Conservation (phyloP, 768 basidiomycete genomes). For the Agrocybe pediades region DNA sequence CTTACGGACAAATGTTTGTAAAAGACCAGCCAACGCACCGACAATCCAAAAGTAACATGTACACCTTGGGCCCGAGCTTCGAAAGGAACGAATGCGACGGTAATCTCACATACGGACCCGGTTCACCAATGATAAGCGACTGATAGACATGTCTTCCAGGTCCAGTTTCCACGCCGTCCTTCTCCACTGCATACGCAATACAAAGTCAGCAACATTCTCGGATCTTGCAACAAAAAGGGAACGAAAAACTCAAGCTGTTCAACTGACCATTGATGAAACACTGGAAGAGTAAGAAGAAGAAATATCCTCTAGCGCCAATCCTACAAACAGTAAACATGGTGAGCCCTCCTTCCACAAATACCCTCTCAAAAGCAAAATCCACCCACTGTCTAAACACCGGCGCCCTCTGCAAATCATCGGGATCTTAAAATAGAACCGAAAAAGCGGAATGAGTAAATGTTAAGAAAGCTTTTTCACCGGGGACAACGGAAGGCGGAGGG, state of each 20-base stretch:
- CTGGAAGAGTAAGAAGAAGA: constrained; percentile 94
- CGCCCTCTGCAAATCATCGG: constrained; percentile 73
- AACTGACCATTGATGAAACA: constrained; percentile 77
- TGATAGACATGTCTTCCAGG: constrained; percentile 66
- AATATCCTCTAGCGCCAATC: constrained; percentile 85
- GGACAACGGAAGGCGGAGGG: too few relatives aligned
- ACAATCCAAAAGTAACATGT: constrained; percentile 80
- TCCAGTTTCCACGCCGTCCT: constrained; percentile 73
- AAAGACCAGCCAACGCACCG: constrained; percentile 53
- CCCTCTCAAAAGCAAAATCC: neutral
- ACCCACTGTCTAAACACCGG: constrained; percentile 72
- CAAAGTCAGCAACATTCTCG: neutral
- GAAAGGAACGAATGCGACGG: constrained; percentile 84
- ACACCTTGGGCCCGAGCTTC: constrained; percentile 77
- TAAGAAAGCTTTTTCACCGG: too few relatives aligned
- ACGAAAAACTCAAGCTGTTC: neutral
- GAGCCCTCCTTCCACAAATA: neutral
- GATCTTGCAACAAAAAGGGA: neutral
- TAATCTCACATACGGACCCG: constrained; percentile 76
- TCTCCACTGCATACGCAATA: constrained; percentile 56
- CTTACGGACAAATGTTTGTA: neutral
- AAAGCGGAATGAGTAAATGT: too few relatives aligned
- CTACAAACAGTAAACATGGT: constrained; percentile 33
- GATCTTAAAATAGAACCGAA: constrained; percentile 50
- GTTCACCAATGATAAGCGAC: constrained; percentile 72